Conservation (phyloP, 2,329 filamentous ascomycete genomes). For the Chrysoporthe cubensis region DNA sequence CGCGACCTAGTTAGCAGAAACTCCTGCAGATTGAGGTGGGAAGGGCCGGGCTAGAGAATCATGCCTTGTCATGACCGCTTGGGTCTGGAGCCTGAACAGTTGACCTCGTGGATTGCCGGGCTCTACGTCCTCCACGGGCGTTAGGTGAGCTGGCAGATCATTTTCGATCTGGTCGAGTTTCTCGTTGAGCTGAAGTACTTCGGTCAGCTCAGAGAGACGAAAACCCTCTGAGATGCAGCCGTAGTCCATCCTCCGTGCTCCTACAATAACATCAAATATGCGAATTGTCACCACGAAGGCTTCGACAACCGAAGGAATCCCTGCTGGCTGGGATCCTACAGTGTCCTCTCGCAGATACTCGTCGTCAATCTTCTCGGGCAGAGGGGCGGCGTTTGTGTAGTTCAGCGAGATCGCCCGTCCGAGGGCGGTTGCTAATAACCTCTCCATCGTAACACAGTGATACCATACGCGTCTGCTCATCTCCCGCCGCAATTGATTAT, state of each 20-base stretch:
- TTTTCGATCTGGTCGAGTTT: not conserved
- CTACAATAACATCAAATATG: not conserved
- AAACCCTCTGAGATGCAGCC: not conserved
- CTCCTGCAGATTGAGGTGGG: not conserved
- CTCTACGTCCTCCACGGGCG: not conserved
- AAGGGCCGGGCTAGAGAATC: not conserved
- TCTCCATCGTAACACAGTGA: not conserved
- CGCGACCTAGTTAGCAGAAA: not conserved
- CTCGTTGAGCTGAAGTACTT: constrained; percentile 6
- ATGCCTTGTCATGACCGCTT: constrained; percentile 5
- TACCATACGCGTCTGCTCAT: constrained; percentile 1
- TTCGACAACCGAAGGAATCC: not conserved
- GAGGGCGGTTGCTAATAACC: not conserved
- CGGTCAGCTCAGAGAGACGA: constrained; percentile 4
- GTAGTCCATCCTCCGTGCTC: not conserved
- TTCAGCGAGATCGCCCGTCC: not conserved
- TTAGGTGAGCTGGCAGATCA: not conserved
- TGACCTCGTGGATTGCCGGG: not conserved
- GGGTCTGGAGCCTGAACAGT: not conserved
- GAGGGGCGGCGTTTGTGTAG: not conserved
- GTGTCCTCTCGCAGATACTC: not conserved
- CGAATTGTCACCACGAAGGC: not conserved
- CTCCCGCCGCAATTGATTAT: not conserved
- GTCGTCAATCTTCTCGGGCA: constrained; percentile 2
- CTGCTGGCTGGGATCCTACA: not conserved